These are phyloP conservation scores for Cynara cardunculus DNA, from an alignment of 129 eudicot species.

Conservation along the genomic window DNA sequence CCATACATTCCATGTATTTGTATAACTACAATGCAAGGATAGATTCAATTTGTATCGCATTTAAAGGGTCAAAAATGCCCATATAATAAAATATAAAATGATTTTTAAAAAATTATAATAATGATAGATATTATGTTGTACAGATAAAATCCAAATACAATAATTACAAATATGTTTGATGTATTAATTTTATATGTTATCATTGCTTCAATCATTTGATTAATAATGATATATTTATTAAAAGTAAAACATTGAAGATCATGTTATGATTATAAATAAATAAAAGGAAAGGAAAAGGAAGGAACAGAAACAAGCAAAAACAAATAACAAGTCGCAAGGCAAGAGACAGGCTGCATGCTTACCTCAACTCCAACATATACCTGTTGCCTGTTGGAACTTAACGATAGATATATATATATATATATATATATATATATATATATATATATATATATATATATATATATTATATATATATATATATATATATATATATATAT, in stretches of 20 bases:
- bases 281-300: neutral
- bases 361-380: slow-evolving; percentile 21
- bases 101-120: no score
- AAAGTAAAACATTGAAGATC: neutral
- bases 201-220: neutral
- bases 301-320: neutral
- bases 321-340: slow-evolving; percentile 15
- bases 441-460: no score
- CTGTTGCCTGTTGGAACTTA: slow-evolving; percentile 9
- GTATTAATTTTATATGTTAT: neutral
- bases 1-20: neutral
- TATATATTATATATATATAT: no score
- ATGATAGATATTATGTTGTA: no score
- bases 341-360: slow-evolving; percentile 28
- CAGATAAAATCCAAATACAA: neutral
- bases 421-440: no score
- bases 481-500: no score
- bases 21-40: neutral
- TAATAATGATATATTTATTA: neutral
- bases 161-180: neutral
- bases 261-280: neutral
- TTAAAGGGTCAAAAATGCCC: neutral
- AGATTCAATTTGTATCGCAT: neutral
- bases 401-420: no score
- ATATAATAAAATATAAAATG: no score